Evolutionary conservation across 2,329 filamentous ascomycete species (phyloP), one percentile per base, ranked within the genome.

Genomic region (Diaporthe longicolla): DNA sequence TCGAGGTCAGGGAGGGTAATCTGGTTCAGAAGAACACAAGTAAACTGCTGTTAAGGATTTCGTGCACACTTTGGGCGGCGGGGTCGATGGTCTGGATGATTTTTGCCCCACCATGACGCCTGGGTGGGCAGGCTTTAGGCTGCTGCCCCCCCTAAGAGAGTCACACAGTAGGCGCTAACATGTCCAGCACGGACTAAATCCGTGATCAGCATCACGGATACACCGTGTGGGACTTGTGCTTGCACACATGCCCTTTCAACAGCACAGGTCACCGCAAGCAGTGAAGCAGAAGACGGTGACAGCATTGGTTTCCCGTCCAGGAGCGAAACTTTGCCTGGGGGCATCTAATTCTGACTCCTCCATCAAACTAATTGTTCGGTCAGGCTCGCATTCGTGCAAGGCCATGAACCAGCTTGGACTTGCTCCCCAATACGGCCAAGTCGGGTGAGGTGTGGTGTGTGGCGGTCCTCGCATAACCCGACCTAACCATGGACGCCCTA

Each of bases 401-500:
- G 57, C 57, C 45, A 71, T 71, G 70, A 63, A 63, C 32, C 45
- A 71, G 24, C 57, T 24, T 71, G 35, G 24, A 45, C 40, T 63
- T 45, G 59, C 24, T 29, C 37, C 35, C 45, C n/a, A 43, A 63
- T 21, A 63, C 70, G 70, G 70, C 29, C 70, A 71, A 71, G 70
- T 71, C 26, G 48, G 57, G 70, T 71, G 59, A 68, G 63, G 63
- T 68, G 7, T 52, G 63, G 63, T 54, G 59, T n/a, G 69, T 48
- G 57, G 43, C 21, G 21, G 26, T 63, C 45, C 57, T 71, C 32
- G 45, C 57, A 54, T 61, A 61, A 63, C 29, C 32, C 50, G 70
- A 71, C 68, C 68, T 52, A 43, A 87, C 79, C 74, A 97, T 97
- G 95, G 95, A 97, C 81, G 87, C 87, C 71, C 87, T 91, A 76